Conservation (phyloP, 2,329 filamentous ascomycete species). For the Teratosphaeria viscida region DNA sequence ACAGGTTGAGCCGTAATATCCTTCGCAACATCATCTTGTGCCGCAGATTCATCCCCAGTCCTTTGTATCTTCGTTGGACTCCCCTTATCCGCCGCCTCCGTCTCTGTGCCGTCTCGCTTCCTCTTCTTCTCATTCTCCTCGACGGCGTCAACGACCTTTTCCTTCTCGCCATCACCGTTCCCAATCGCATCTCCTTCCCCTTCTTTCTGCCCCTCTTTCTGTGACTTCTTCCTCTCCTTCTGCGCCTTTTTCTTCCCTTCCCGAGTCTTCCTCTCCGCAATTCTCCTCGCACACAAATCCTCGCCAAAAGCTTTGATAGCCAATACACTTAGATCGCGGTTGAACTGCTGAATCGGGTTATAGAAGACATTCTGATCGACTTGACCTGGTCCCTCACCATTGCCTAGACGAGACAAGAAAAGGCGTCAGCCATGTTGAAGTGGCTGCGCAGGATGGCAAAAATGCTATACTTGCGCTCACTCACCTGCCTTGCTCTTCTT, state of each 20-base stretch:
- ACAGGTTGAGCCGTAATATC: neutral
- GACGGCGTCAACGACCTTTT: slow-evolving; percentile 2
- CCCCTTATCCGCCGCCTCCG: neutral
- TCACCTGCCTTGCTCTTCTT: slow-evolving; percentile 26
- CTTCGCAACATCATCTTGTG: neutral
- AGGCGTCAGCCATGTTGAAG: slow-evolving; percentile 26
- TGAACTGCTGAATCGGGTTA: slow-evolving; percentile 98
- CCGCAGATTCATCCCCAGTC: neutral
- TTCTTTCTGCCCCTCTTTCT: slow-evolving; percentile 13
- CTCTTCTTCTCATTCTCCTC: slow-evolving; percentile 1
- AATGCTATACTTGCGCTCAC: neutral
- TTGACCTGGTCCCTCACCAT: slow-evolving; percentile 37
- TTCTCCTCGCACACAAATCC: slow-evolving; percentile 33
- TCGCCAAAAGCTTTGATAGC: slow-evolving; percentile 84
- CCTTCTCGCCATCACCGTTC: slow-evolving; percentile 1
- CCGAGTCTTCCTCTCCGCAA: slow-evolving; percentile 20
- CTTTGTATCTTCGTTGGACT: neutral
- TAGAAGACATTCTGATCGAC: slow-evolving; percentile 79
- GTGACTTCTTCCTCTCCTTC: slow-evolving; percentile 24
- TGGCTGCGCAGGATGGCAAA: slow-evolving; percentile 19
- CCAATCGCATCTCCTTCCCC: slow-evolving; percentile 5
- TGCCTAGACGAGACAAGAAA: neutral
- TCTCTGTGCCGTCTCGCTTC: neutral
- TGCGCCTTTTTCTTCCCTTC: slow-evolving; percentile 21
- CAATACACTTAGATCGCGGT: slow-evolving; percentile 85